Evolutionary conservation across 2,329 filamentous ascomycete genomes (phyloP).

Genomic region (Phoma sp.): DNA sequence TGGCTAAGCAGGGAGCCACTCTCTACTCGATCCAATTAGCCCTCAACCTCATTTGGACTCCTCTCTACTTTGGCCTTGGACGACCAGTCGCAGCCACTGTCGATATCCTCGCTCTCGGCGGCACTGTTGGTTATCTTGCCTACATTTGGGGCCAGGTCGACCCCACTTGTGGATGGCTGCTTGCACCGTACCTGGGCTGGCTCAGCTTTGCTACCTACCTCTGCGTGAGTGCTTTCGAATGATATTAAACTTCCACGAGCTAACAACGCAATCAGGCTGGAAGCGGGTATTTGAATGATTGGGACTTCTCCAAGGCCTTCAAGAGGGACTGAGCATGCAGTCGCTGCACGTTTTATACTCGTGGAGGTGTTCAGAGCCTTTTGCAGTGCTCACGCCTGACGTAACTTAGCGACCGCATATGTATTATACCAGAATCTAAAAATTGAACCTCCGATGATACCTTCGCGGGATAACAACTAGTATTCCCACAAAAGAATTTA

Average conservation of each 20-base stretch:
- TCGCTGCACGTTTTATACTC: background rate
- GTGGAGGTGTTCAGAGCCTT: background rate
- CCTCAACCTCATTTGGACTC: constrained; percentile 89
- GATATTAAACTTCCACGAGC: background rate
- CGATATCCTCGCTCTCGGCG: constrained; percentile 77
- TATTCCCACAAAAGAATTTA: too few species aligned
- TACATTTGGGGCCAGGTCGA: constrained; percentile 81
- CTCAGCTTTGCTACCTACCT: constrained; percentile 87
- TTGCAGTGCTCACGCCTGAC: too few species aligned
- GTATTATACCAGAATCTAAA: background rate
- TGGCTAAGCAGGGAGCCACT: constrained; percentile 73
- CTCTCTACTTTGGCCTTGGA: constrained; percentile 84
- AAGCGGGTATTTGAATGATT: constrained; percentile 50
- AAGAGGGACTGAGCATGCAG: constrained; percentile 31
- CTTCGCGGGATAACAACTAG: too few species aligned
- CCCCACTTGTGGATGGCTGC: constrained; percentile 71
- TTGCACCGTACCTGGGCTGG: constrained; percentile 87
- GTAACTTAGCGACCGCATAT: background rate
- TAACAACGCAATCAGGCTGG: constrained; percentile 38
- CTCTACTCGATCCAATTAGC: constrained; percentile 87
- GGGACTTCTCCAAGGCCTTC: constrained; percentile 44
- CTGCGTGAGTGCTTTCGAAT: constrained; percentile 56
- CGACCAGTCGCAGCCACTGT: constrained; percentile 76
- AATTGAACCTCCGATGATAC: too few species aligned
- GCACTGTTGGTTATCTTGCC: constrained; percentile 73